Evolutionary conservation across 1,139 yeast species (phyloP).

Genomic region (Pichia sp.): DNA sequence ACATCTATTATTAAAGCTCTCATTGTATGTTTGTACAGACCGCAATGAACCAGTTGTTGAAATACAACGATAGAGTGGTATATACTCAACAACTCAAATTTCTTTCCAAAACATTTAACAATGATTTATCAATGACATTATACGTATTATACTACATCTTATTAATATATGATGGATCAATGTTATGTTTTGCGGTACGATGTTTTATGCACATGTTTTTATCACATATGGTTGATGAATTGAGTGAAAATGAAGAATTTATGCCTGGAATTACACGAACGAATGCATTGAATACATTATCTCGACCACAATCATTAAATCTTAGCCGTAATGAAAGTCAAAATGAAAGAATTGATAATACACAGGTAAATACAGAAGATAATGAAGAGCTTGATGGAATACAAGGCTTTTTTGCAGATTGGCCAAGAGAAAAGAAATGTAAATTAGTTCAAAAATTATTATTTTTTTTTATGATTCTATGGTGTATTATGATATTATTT

Average conservation of each 20-base stretch:
- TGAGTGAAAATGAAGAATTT: constrained; percentile 1
- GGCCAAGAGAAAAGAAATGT: constrained; percentile 7
- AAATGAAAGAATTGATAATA: not conserved
- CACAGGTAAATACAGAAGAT: not conserved
- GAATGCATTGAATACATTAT: constrained; percentile 2
- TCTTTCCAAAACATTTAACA: constrained; percentile 5
- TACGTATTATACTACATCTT: constrained; percentile 9
- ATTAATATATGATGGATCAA: constrained; percentile 13
- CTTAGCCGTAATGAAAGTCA: not conserved
- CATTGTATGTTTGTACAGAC: constrained; percentile 5
- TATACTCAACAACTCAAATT: constrained; percentile 7
- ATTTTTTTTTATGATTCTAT: constrained; percentile 9
- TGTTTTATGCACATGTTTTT: constrained; percentile 10
- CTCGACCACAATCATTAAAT: not conserved
- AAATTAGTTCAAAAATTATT: constrained; percentile 6
- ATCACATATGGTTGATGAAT: constrained; percentile 4
- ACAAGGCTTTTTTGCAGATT: constrained; percentile 3
- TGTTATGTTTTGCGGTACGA: constrained; percentile 6
- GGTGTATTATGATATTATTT: constrained; percentile 24
- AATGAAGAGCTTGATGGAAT: not conserved
- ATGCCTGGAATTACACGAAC: constrained; percentile 8
- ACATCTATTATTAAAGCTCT: too few relatives aligned
- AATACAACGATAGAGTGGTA: constrained; percentile 5
- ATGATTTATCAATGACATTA: constrained; percentile 2
- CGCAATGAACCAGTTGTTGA: constrained; percentile 4